Base-by-base conservation (phyloP, 164 flowering plant genomes). In the Piper betle region DNA sequence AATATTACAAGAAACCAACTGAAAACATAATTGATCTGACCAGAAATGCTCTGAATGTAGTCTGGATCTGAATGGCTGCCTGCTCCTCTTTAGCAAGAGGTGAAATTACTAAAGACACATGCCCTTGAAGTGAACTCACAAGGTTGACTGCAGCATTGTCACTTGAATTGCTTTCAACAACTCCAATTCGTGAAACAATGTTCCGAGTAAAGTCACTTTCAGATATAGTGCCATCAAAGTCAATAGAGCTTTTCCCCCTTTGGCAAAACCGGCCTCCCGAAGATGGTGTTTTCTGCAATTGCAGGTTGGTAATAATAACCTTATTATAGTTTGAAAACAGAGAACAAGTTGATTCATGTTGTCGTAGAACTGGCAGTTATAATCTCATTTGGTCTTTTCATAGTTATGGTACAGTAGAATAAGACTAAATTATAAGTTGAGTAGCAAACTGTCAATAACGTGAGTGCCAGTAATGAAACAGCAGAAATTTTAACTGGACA, bases 1-100 rank as follows among this genome's bases (percentile, higher is more conserved):
- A 60, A 53, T 33, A 16, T 15, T 61, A 5, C 16, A 16, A 39
- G 46, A 12, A 66, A 46, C 56, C 25, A 25, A 25, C 33, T 2
- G 33, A 25, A 25, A 25, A 25, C 33, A 25, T 25, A 25, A 25
- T 41, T n/a, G 37, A 60, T 19, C 58, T 46, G 78, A 92, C 98
- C 98, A 92, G 75, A 75, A 92, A 87, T 72, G 96, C 96, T 70
- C 98, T 80, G 71, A 89, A 92, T 42, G 90, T 87, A 56, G 96
- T 83, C 69, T 92, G 98, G 69, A 92, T 84, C 59, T 65, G 70
- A 58, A 75, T 85, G 50, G 98, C 94, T 60, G 98, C 96, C 84
- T 80, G 73, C 65, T 82, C 84, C 77, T 84, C 91, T 70, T 69
- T 79, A 50, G 40, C 55, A 58, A 60, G 66, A 25, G 62, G 76